Evolutionary conservation across 257 asterid genomes (phyloP).

Genomic region (Craterostigma plantagineum): DNA sequence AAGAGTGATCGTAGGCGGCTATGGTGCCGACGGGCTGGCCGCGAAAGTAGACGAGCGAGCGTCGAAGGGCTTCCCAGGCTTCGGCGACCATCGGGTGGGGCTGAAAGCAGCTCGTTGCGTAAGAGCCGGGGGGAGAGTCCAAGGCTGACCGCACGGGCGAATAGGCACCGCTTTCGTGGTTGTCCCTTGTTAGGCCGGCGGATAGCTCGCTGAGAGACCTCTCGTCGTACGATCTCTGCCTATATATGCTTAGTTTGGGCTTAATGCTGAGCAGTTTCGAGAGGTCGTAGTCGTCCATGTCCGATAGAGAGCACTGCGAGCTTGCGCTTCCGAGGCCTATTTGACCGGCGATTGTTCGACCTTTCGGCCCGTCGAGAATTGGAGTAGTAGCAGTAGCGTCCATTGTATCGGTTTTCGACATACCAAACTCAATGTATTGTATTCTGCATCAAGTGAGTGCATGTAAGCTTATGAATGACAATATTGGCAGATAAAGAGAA

Average conservation of each 20-base stretch:
- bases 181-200: slow-evolving; percentile 36
- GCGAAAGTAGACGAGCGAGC: slow-evolving; percentile 46
- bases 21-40: slow-evolving; percentile 73
- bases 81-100: slow-evolving; percentile 88
- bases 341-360: slow-evolving; percentile 18
- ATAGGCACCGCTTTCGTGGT: slow-evolving; percentile 32
- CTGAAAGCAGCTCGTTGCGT: slow-evolving; percentile 47
- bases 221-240: slow-evolving; percentile 74
- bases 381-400: slow-evolving; percentile 34
- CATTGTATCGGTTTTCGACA: slow-evolving; percentile 9
- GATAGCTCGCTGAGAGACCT: slow-evolving; percentile 72
- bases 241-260: slow-evolving; percentile 52
- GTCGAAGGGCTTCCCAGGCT: slow-evolving; percentile 78
- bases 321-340: slow-evolving; percentile 52
- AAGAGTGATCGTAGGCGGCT: slow-evolving; percentile 67
- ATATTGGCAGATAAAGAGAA: no score
- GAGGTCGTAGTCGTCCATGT: slow-evolving; percentile 55
- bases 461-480: no score
- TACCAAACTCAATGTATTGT: slow-evolving; percentile 3
- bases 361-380: slow-evolving; percentile 19
- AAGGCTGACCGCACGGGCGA: slow-evolving; percentile 64
- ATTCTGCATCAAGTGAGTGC: slow-evolving; percentile 13
- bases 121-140: slow-evolving; percentile 49
- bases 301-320: slow-evolving; percentile 51
- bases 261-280: slow-evolving; percentile 41